Percentiles rank a stretch among this genome's conserved stretches.
phyloP scores from a whole-genome alignment of 441 rosid species.

The Populus hybrid region DNA sequence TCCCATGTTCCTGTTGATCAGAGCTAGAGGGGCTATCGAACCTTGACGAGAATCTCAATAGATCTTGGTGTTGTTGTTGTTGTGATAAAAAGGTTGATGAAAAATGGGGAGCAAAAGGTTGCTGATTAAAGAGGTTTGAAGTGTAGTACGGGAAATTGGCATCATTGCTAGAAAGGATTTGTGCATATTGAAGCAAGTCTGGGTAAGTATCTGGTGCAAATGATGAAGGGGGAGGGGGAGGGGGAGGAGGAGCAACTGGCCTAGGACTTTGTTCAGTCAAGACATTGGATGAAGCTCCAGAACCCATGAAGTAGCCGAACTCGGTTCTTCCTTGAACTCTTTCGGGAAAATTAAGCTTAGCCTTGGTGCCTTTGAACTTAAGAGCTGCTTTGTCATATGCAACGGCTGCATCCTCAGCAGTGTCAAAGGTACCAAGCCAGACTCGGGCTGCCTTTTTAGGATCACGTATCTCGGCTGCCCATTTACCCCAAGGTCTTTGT shows the following conservation, averaged over 20 bases:
- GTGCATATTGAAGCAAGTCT: conserved; percentile 68
- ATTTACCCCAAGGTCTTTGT: conserved; percentile 98
- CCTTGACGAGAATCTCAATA: conserved; percentile 23
- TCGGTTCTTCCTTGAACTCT: conserved; percentile 58
- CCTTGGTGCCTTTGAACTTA: no score
- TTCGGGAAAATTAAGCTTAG: conserved; percentile 10
- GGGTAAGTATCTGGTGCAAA: conserved; percentile 44
- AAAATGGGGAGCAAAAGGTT: conserved; percentile 29
- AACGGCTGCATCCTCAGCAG: no score
- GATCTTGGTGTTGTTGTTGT: conserved; percentile 19
- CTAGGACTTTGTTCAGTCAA: conserved; percentile 21
- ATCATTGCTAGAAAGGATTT: conserved; percentile 62
- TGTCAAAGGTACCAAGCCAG: conserved; percentile 90
- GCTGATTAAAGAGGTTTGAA: conserved; percentile 50
- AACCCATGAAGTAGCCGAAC: conserved; percentile 24
- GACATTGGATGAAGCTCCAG: conserved; percentile 8
- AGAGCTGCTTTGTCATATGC: no score
- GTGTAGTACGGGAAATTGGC: conserved; percentile 50
- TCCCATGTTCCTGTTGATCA: conserved; percentile 35
- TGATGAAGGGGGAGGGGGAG: conserved; percentile 19
- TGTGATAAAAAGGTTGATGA: conserved; percentile 30
- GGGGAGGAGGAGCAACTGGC: conserved; percentile 15
- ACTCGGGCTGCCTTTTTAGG: conserved; percentile 95
- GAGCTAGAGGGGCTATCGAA: conserved; percentile 27
- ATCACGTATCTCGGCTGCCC: conserved; percentile 97